Evolutionary conservation across 371 early-diverging fungal genomes (phyloP).

Genomic region (Umbelopsis sp.): DNA sequence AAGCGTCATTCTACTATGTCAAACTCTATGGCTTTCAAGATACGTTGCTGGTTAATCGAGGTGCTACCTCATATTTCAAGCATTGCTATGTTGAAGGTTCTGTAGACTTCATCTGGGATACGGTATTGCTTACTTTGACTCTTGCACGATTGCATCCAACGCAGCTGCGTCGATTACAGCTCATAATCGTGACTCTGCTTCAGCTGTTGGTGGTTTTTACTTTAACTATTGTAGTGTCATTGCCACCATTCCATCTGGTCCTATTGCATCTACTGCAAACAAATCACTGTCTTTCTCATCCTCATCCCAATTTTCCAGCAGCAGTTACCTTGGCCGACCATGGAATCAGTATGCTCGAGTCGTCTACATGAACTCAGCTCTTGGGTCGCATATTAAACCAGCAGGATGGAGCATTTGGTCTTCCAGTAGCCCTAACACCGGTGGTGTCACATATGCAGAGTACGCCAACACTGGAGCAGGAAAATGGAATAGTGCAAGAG

Average conservation of each 20-base stretch:
- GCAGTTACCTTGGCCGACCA: slow-evolving; percentile 29
- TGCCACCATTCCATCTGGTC: slow-evolving; percentile 24
- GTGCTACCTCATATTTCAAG: slow-evolving; percentile 33
- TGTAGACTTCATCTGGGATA: slow-evolving; percentile 41
- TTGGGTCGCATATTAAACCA: slow-evolving; percentile 22
- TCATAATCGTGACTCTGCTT: slow-evolving; percentile 23
- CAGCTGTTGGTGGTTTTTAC: slow-evolving; percentile 24
- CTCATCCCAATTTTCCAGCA: slow-evolving; percentile 16
- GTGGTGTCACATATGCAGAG: slow-evolving; percentile 25
- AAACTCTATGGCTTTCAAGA: slow-evolving; percentile 40
- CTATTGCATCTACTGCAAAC: slow-evolving; percentile 19
- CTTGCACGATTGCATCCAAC: slow-evolving; percentile 34
- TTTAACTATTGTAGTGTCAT: slow-evolving; percentile 22
- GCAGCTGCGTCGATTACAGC: slow-evolving; percentile 26
- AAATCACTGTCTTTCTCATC: slow-evolving; percentile 20
- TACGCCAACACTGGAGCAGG: slow-evolving; percentile 28
- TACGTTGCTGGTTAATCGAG: slow-evolving; percentile 33
- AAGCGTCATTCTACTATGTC: slow-evolving; percentile 29
- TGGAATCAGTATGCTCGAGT: slow-evolving; percentile 33
- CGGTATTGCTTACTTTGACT: slow-evolving; percentile 34
- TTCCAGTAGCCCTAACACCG: neutral
- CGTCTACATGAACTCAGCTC: slow-evolving; percentile 22
- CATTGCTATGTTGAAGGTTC: slow-evolving; percentile 38
- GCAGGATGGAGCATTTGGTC: slow-evolving; percentile 31
- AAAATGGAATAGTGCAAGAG: slow-evolving; percentile 6